These are phyloP conservation scores for Podila verticillata DNA, from an alignment of 192 early-diverging fungal species.

Conservation along the genomic window DNA sequence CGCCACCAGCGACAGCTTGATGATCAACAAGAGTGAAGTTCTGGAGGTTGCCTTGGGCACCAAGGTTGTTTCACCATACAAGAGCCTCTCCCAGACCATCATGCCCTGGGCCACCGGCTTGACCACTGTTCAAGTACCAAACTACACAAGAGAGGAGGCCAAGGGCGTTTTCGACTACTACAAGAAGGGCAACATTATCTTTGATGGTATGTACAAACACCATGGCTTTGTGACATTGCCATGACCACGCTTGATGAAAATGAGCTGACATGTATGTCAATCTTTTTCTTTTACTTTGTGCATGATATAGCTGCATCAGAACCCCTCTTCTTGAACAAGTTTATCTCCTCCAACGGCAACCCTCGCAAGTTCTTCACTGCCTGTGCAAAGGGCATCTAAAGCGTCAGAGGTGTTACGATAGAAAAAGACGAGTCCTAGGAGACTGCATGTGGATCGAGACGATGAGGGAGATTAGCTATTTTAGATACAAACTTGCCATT, in stretches of 20 bases:
- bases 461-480: too few relatives aligned
- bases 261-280: too few relatives aligned
- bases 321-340: constrained; percentile 45
- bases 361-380: constrained; percentile 59
- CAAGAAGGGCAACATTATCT: constrained; percentile 47
- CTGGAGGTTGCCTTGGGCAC: constrained; percentile 52
- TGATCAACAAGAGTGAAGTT: constrained; percentile 47
- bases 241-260: too few relatives aligned
- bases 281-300: constrained; percentile 17
- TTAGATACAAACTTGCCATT: too few relatives aligned
- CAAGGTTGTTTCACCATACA: constrained; percentile 45
- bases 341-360: constrained; percentile 49
- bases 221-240: too few relatives aligned
- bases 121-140: constrained; percentile 43
- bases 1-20: constrained; percentile 43
- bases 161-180: constrained; percentile 60
- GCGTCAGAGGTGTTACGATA: too few relatives aligned
- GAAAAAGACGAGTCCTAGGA: too few relatives aligned
- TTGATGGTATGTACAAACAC: constrained; percentile 25
- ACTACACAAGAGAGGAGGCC: constrained; percentile 55
- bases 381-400: constrained; percentile 50
- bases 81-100: constrained; percentile 30
- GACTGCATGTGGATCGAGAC: too few relatives aligned
- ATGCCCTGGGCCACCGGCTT: constrained; percentile 47
- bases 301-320: constrained; percentile 42